phyloP scores from a whole-genome alignment of 331 rosid genomes.

The Erythrophleum ivorense region DNA sequence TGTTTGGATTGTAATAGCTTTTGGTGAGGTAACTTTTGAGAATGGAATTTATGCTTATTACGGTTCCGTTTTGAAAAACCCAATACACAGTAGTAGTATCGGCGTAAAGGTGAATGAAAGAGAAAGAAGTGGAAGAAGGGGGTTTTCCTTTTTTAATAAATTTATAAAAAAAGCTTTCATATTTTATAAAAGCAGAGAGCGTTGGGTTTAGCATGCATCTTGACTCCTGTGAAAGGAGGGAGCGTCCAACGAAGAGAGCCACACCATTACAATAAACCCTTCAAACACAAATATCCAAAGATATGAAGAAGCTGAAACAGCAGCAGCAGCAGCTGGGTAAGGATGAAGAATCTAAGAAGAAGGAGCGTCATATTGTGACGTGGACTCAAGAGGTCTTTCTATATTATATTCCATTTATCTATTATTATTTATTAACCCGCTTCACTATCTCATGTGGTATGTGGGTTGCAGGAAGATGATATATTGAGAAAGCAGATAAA shows the following conservation, averaged over 20 bases:
- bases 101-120: conserved; percentile 51
- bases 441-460: conserved; percentile 38
- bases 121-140: conserved; percentile 51
- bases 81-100: conserved; percentile 39
- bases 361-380: conserved; percentile 90
- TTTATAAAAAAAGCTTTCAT: conserved; percentile 20
- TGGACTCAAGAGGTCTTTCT: conserved; percentile 83
- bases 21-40: conserved; percentile 36
- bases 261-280: conserved; percentile 40
- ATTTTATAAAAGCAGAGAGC: conserved; percentile 44
- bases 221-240: conserved; percentile 56
- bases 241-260: conserved; percentile 61
- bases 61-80: conserved; percentile 51
- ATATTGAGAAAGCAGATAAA: conserved; percentile 75
- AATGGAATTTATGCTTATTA: conserved; percentile 46
- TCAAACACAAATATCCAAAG: conserved; percentile 36
- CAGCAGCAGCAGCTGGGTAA: conserved; percentile 44
- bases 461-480: conserved; percentile 82
- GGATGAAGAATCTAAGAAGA: conserved; percentile 72
- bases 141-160: conserved; percentile 34
- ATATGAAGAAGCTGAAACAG: conserved; percentile 50
- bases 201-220: conserved; percentile 60
- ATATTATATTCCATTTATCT: conserved; percentile 4
- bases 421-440: neutral
- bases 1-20: conserved; percentile 43